Evolutionary conservation across 139 green algal genomes (phyloP), one percentile per base, ranked within the genome.

Genomic region (Penium margaritaceum): DNA sequence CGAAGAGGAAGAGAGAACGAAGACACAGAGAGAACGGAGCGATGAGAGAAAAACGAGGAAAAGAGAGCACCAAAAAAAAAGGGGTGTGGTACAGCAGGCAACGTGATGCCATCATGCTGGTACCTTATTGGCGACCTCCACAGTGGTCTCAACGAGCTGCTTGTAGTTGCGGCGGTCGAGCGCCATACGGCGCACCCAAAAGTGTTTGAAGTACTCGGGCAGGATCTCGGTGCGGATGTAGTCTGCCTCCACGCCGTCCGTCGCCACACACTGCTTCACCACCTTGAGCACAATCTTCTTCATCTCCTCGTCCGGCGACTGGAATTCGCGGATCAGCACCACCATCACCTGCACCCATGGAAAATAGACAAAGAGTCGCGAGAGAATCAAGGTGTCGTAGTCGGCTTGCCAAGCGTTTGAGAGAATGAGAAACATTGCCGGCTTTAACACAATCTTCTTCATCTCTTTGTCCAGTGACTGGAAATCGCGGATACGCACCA

Each of bases 391-490:
- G n/a, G n/a, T n/a, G n/a, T n/a, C n/a, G n/a, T n/a, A n/a, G n/a
- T n/a, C n/a, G n/a, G n/a, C n/a, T n/a, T n/a, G n/a, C n/a, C n/a
- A n/a, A n/a, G n/a, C n/a, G n/a, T n/a, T n/a, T n/a, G n/a, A n/a
- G n/a, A n/a, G n/a, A n/a, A n/a, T n/a, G n/a, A n/a, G n/a, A n/a
- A n/a, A n/a, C n/a, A n/a, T n/a, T n/a, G n/a, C n/a, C n/a, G n/a
- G n/a, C n/a, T n/a, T n/a, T n/a, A n/a, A n/a, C 85, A 97, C 92
- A 70, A 98, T 99, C 87, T 97, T 98, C 90, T 97, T 99, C 94
- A 99, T 99, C 87, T 99, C 94, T 81, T 99, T 93, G 81, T 99
- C 94, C 0, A 93, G 90, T 1, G 91, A 95, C 80, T 87, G 75
- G 81, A 99, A 98, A 86, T 99, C 94, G n/a, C 94, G 84, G 61